Evolutionary conservation across 305 asterid genomes (phyloP).

Genomic region (Coffea humblotiana): DNA sequence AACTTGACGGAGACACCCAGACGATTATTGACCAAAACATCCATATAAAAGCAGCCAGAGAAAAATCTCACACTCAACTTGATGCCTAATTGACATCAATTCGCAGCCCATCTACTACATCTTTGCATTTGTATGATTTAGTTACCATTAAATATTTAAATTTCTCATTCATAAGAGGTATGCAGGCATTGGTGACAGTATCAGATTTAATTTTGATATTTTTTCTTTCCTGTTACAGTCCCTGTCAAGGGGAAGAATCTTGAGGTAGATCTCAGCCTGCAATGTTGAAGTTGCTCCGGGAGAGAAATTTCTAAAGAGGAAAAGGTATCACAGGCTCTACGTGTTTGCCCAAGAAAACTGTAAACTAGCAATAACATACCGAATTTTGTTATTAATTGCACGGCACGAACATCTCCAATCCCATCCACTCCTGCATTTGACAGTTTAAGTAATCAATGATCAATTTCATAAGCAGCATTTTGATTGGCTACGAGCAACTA

Average conservation of each 20-base stretch:
- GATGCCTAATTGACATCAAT: neutral
- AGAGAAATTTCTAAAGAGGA: neutral
- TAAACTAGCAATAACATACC: conserved; percentile 42
- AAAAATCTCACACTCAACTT: neutral
- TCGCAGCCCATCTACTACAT: neutral
- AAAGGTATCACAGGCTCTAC: neutral
- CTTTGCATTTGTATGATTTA: neutral
- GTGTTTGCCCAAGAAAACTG: neutral
- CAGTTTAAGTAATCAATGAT: neutral
- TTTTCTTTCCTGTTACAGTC: neutral
- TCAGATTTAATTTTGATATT: neutral
- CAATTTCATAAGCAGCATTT: neutral
- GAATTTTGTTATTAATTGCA: conserved; percentile 76
- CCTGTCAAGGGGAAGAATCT: neutral
- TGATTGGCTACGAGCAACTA: conserved; percentile 1
- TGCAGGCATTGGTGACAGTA: neutral
- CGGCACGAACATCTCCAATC: conserved; percentile 84
- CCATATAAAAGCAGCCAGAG: neutral
- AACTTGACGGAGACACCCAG: neutral
- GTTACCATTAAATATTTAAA: neutral
- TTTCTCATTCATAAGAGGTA: neutral
- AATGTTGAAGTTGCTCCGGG: neutral
- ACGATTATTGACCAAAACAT: neutral
- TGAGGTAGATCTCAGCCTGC: neutral
- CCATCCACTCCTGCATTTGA: conserved; percentile 82